Evolutionary conservation across 208 protist species (phyloP).

Genomic region (Entamoeba invadens): DNA sequence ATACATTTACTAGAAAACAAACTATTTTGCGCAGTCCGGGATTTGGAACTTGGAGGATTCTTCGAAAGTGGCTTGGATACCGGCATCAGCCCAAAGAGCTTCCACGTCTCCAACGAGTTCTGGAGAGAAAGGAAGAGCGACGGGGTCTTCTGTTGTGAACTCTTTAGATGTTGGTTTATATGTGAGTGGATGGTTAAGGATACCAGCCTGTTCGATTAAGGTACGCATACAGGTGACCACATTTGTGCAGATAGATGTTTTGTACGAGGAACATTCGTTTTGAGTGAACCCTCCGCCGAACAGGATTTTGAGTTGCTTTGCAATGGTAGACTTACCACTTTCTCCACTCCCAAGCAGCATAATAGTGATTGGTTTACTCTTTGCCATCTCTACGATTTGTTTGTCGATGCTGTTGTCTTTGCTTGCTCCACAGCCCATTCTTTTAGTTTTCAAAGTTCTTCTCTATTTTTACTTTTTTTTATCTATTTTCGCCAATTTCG

Average conservation of each 20-base stretch:
- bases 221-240: background rate
- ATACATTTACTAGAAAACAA: too few relatives aligned
- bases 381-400: background rate
- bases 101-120: background rate
- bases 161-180: background rate
- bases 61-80: background rate
- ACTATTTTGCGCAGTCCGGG: background rate
- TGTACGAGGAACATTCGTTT: background rate
- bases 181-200: background rate
- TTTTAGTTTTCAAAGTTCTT: background rate
- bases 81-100: background rate
- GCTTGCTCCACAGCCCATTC: background rate
- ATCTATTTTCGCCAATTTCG: background rate
- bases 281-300: background rate
- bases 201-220: background rate
- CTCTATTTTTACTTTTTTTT: background rate
- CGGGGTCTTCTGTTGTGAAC: background rate
- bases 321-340: conserved; percentile 3
- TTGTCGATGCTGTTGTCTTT: background rate
- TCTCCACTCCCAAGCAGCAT: background rate
- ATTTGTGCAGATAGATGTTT: background rate
- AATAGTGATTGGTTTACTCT: background rate
- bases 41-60: background rate
- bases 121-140: background rate
- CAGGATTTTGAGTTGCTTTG: conserved; percentile 4